phyloP scores from a whole-genome alignment of 768 basidiomycete genomes.

The Tulasnella sp. region DNA sequence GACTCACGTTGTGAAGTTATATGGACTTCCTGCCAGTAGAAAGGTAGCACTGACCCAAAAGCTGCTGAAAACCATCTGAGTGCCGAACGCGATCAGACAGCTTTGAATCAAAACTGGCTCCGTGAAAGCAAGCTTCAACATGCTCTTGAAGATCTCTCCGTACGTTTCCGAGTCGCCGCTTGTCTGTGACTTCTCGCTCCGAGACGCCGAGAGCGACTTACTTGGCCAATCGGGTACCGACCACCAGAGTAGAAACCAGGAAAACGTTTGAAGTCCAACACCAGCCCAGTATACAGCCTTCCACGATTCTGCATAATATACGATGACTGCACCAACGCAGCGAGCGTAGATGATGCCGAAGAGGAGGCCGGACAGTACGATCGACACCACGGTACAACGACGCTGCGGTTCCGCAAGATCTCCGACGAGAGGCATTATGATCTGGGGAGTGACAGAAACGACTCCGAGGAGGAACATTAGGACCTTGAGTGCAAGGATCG shows the following conservation, averaged over 20 bases:
- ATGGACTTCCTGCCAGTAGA: conserved; percentile 31
- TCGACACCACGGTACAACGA: conserved; percentile 63
- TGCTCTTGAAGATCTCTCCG: conserved; percentile 34
- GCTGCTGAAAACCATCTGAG: conserved; percentile 22
- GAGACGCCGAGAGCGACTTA: conserved; percentile 17
- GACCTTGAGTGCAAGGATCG: conserved; percentile 47
- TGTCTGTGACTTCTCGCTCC: not conserved
- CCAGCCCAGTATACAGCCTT: conserved; percentile 33
- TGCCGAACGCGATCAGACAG: conserved; percentile 22
- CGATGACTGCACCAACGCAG: conserved; percentile 63
- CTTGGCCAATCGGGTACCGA: conserved; percentile 33
- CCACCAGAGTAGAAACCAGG: conserved; percentile 25
- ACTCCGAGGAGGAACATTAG: conserved; percentile 63
- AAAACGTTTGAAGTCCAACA: conserved; percentile 24
- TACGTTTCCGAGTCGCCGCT: conserved; percentile 26
- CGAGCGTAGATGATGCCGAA: conserved; percentile 68
- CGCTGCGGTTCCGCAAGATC: conserved; percentile 68
- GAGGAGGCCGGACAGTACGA: conserved; percentile 38
- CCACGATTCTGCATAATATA: conserved; percentile 56
- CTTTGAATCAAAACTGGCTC: conserved; percentile 68
- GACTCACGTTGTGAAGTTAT: conserved; percentile 26
- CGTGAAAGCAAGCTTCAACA: conserved; percentile 64
- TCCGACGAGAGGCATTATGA: conserved; percentile 63
- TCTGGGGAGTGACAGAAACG: conserved; percentile 47
- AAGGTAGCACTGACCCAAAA: conserved; percentile 49